Conservation (phyloP, 306 rosid species). For the Pterocarpus macrocarpus region DNA sequence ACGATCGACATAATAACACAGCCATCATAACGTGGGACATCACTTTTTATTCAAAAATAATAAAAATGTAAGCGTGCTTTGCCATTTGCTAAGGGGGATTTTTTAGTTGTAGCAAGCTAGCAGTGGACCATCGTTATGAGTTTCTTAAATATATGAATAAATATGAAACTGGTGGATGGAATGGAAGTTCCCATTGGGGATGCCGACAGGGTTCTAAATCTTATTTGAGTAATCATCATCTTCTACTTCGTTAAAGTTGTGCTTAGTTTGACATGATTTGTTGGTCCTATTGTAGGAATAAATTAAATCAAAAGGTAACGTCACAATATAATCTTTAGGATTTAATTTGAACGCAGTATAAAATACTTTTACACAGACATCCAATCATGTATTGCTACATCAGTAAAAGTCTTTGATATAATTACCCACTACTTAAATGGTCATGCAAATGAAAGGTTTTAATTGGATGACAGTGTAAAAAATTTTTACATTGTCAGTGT, state of each 20-base stretch:
- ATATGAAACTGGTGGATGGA: background rate
- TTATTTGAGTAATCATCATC: slow-evolving; percentile 9
- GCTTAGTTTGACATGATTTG: background rate
- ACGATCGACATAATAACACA: background rate
- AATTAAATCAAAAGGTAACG: too few species aligned
- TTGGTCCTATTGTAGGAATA: background rate
- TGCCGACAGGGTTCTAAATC: background rate
- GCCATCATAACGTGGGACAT: slow-evolving; percentile 20
- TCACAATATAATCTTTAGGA: too few species aligned
- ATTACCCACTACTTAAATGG: too few species aligned
- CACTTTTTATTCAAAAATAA: background rate
- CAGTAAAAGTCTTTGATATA: too few species aligned
- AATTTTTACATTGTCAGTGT: too few species aligned
- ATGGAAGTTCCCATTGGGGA: background rate
- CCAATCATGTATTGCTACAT: too few species aligned
- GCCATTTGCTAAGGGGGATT: slow-evolving; percentile 10
- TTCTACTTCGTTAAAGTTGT: background rate
- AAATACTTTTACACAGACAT: too few species aligned
- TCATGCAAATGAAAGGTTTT: too few species aligned
- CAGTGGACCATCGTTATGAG: slow-evolving; percentile 7
- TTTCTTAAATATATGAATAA: background rate
- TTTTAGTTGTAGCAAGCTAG: slow-evolving; percentile 9
- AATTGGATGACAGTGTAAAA: too few species aligned
- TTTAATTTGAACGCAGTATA: too few species aligned
- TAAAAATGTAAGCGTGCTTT: background rate